Conservation (phyloP, 805 yeast genomes). For the Yamadazyma sp. region DNA sequence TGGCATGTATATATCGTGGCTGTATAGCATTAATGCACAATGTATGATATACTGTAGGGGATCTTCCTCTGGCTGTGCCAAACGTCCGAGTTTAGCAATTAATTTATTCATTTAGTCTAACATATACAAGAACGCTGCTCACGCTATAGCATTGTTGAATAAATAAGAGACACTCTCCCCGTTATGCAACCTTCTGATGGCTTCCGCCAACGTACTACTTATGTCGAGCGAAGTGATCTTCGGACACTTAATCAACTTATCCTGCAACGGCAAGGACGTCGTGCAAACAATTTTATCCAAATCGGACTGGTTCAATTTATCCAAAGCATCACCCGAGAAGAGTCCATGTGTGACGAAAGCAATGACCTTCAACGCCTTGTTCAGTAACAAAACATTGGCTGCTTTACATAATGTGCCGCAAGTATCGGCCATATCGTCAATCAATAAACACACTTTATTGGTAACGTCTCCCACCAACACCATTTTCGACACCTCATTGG, state of each 20-base stretch:
- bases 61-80: too few species aligned
- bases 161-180: conserved; percentile 84
- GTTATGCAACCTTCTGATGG: conserved; percentile 80
- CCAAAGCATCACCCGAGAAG: conserved; percentile 70
- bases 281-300: conserved; percentile 74
- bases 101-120: not conserved
- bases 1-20: not conserved
- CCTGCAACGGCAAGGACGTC: conserved; percentile 76
- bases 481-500: conserved; percentile 83
- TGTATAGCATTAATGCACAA: too few species aligned
- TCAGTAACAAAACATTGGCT: conserved; percentile 67
- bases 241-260: conserved; percentile 56
- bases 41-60: too few species aligned
- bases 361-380: conserved; percentile 69
- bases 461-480: conserved; percentile 83
- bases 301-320: conserved; percentile 66
- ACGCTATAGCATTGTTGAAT: conserved; percentile 63
- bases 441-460: conserved; percentile 71
- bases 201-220: conserved; percentile 74
- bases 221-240: conserved; percentile 69
- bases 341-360: conserved; percentile 86
- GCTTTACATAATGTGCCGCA: conserved; percentile 86
- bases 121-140: not conserved
- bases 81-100: too few species aligned
- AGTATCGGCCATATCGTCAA: conserved; percentile 90